Base-by-base conservation (phyloP, 1,284 basidiomycete genomes). In the Ganoderma sp. region DNA sequence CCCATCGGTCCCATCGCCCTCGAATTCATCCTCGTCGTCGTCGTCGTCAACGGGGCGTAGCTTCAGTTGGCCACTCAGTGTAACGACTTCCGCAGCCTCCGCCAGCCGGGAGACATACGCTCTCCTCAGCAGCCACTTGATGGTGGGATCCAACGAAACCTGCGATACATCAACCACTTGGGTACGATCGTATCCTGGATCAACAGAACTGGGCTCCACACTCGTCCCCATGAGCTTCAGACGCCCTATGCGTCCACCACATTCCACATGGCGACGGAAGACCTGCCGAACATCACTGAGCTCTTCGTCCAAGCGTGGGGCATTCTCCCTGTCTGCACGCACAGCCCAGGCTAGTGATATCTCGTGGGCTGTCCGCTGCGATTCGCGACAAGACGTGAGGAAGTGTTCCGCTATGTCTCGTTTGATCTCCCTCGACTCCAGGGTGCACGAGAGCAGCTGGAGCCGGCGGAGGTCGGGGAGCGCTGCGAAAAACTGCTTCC, bases 351-450 rank as follows among this genome's bases (percentile, higher is more conserved):
- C 48, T 0, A 52, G 48, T 3, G 48, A 25, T 52, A 28, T 25
- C 22, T 6, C 12, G 1, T 52, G 22, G 22, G 12, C 45, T 22
- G n/a, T 2, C n/a, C n/a, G 48, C n/a, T 25, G 10, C 22, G 22
- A 14, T 10, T 22, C 10, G 4, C 48, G 10, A 3, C n/a, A 52
- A 6, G 48, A 25, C 12, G 48, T 22, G 48, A 52, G 48, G 12
- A 52, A 25, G n/a, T 52, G 48, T 14, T 25, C 22, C 12, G 48
- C 22, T 9, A 52, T 52, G 12, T 4, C 48, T 52, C 12, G 48
- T 22, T 52, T 52, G 22, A 25, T 52, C 48, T 52, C 48, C 48
- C 48, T 25, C 22, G 48, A 52, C 48, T 52, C 48, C 22, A 52
- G 1, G 22, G 22, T 25, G 48, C 48, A 52, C 48, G 48, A 52